Evolutionary conservation across 208 protist species (phyloP).

Genomic region (Endotrypanum monterogeii): DNA sequence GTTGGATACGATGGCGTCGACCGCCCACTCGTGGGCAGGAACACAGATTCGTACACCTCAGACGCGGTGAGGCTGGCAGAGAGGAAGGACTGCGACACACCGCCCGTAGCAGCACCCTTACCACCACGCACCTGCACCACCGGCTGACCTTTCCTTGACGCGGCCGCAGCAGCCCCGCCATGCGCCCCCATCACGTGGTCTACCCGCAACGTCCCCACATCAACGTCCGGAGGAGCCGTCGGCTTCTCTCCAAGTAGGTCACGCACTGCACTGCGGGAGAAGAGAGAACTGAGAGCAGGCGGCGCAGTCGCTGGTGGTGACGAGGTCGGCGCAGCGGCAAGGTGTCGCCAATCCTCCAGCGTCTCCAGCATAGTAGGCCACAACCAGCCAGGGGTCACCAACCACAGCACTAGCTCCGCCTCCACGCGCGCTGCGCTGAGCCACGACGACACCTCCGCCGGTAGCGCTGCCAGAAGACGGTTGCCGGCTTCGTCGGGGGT

Average conservation of each 20-base stretch:
- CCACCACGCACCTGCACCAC: slow-evolving; percentile 2
- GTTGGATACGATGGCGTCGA: slow-evolving; percentile 15
- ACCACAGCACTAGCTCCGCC: slow-evolving; percentile 24
- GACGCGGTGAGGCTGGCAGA: slow-evolving; percentile 12
- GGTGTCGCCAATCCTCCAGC: background rate
- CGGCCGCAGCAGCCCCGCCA: background rate
- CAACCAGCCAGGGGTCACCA: slow-evolving; percentile 29
- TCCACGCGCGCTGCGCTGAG: slow-evolving; percentile 14
- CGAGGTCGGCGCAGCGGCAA: background rate
- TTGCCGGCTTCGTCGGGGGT: slow-evolving; percentile 6
- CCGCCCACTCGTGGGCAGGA: slow-evolving; percentile 15
- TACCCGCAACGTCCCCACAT: background rate
- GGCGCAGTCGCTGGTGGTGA: background rate
- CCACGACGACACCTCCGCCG: slow-evolving; percentile 14
- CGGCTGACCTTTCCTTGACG: background rate
- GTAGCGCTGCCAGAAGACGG: slow-evolving; percentile 9
- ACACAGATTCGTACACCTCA: slow-evolving; percentile 23
- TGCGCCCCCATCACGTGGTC: background rate
- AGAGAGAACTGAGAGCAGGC: background rate
- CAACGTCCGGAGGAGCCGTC: background rate
- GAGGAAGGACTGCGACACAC: background rate
- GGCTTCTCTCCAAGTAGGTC: background rate
- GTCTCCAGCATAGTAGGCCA: slow-evolving; percentile 25
- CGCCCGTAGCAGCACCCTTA: background rate
- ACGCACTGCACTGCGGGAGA: background rate